Base-by-base conservation (phyloP, 2,329 filamentous ascomycete species). In the Fusarium anthophilum region DNA sequence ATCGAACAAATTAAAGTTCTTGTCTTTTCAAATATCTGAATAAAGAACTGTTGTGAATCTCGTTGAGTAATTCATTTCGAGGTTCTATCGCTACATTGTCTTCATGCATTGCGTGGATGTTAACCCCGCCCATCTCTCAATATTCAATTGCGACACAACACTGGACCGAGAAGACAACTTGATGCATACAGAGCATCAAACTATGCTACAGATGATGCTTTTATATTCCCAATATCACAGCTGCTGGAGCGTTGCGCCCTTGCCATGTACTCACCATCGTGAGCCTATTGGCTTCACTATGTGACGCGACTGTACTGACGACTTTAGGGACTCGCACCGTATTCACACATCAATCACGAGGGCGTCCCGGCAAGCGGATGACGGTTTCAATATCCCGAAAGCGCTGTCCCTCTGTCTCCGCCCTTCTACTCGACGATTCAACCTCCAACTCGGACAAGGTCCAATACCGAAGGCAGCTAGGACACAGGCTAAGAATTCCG, bases 91-190 rank as follows among this genome's bases (percentile, higher is more conserved):
- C 3, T 3, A 4, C 2, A 5, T 38, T 6, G 0, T 26, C 3
- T 2, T 20, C 2, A 26, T 2, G 13, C 9, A 22, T 37, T 2
- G 3, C 8, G 0, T 20, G 1, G 0, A 4, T 2, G 4, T 8
- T 26, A 2, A 37, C 2, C 9, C 13, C 7, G 0, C 3, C 9
- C 13, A 4, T 6, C 0, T 22, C 3, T 2, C 3, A 4, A 28
- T 14, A 17, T 10, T 50, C 15, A 7, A 7, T 3, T 5, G 13
- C 5, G 2, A 32, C 47, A 13, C 10, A 15, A 18, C 15, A 24
- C 6, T 3, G 3, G 15, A 18, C 18, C 1, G 1, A 13, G 22
- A 9, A 7, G 3, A 50, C 5, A 6, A 10, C 8, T 18, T 2
- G 11, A 3, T 13, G 0, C 6, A 4, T 4, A 8, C 3, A 14